phyloP scores from a whole-genome alignment of 148 eudicot genomes.

The Gaultheria prostrata region DNA sequence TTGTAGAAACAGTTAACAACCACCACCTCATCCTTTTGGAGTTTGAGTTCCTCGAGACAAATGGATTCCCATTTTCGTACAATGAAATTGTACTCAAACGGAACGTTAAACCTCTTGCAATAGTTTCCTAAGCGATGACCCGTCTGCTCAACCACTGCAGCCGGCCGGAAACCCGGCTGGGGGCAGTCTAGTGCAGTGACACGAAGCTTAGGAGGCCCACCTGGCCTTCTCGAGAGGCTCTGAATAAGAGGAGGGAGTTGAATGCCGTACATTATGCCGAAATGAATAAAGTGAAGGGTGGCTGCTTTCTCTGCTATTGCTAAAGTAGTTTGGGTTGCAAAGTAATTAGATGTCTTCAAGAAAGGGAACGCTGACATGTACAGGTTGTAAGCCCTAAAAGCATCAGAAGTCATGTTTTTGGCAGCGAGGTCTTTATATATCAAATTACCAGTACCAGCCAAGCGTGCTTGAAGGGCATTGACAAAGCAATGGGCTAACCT shows the following conservation, averaged over 20 bases:
- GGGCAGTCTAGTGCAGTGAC: constrained; percentile 26
- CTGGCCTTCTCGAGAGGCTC: constrained; percentile 18
- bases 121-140: constrained; percentile 20
- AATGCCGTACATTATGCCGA: constrained; percentile 12
- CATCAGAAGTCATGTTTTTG: not conserved
- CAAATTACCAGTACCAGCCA: constrained; percentile 9
- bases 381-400: constrained; percentile 18
- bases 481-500: constrained; percentile 25
- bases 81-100: constrained; percentile 21
- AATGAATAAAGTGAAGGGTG: constrained; percentile 22
- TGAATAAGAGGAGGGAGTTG: constrained; percentile 22
- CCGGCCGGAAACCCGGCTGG: constrained; percentile 22
- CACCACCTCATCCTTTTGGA: constrained; percentile 18
- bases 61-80: constrained; percentile 22
- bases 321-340: constrained; percentile 9
- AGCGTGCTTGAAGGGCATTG: constrained; percentile 24
- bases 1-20: constrained; percentile 17
- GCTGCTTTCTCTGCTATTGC: constrained; percentile 12
- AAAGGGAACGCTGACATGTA: constrained; percentile 18
- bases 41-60: constrained; percentile 14
- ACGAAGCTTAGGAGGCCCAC: constrained; percentile 26
- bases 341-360: not conserved
- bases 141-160: constrained; percentile 14
- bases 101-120: constrained; percentile 22
- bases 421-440: not conserved